Evolutionary conservation across 495 filamentous ascomycete genomes (phyloP), one percentile per base, ranked within the genome.

Genomic region (Hapsidospora chrysogenum): DNA sequence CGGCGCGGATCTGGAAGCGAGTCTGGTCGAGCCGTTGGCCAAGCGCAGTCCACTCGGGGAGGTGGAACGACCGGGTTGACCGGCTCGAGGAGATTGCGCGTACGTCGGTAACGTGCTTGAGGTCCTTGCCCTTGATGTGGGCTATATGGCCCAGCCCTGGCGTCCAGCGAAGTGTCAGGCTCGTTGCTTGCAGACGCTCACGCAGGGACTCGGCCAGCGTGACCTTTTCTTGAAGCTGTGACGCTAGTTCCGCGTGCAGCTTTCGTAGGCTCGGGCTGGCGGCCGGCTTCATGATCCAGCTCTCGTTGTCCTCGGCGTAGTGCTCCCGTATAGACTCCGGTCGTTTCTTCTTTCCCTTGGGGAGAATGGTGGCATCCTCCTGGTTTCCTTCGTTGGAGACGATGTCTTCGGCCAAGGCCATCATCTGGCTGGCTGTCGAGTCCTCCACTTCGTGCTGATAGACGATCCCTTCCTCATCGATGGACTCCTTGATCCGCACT

Each of bases 391-490:
- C 73, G 19, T 57, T 62, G 9, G 66, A 54, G 21, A 78, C 57
- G 11, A 86, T 65, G 39, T 73, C 67, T 45, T 78, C 67, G 14
- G 81, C 83, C 11, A 84, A 53, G 9, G 63, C 70, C 2, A 78
- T 70, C 43, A 79, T 71, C 40, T 77, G 65, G 11, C 68, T 73
- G 2, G 72, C 74, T 23, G 81, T 74, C 38, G 58, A 68, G 41
- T 86, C 76, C 46, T 86, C 76, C 7, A 79, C 63, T 16, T 71
- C 68, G 40, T 94, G 85, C 37, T 79, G 74, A 46, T 82, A 70
- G 20, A 76, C 64, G 13, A 99, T 56, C 0, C 83, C 84, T 48
- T 95, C 92, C 57, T 96, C 92, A 47, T 99, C 92, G 44, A 99
- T 92, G 3, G 86, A 74, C 1, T 66, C 61, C 8, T 67, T 40